phyloP scores from a whole-genome alignment of 345 rosid species.

The Balakata baccata region DNA sequence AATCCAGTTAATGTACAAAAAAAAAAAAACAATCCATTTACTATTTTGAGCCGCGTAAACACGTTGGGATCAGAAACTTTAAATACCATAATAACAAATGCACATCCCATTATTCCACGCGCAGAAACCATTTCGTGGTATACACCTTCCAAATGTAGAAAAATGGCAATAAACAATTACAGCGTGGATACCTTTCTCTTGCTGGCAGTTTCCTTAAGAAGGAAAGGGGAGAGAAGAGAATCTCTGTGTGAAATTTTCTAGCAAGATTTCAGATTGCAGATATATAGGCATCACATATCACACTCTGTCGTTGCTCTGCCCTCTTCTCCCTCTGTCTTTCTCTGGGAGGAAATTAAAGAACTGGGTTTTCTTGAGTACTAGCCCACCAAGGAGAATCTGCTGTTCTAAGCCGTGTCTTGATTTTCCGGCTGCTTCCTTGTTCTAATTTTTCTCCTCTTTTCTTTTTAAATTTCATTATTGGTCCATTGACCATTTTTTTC shows the following conservation, averaged over 20 bases:
- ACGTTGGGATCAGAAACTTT: slow-evolving; percentile 15
- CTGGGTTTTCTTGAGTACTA: not conserved
- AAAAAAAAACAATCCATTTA: no score
- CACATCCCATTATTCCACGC: slow-evolving; percentile 12
- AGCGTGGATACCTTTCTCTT: not conserved
- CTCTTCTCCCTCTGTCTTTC: slow-evolving; percentile 5
- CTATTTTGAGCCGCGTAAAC: slow-evolving; percentile 11
- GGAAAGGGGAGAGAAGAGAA: not conserved
- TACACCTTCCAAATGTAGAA: not conserved
- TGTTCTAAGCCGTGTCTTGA: not conserved
- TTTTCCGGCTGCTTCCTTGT: not conserved
- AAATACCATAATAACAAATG: not conserved
- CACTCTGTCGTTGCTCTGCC: not conserved
- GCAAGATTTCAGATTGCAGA: not conserved
- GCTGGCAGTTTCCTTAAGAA: no score
- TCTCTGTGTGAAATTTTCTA: not conserved
- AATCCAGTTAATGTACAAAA: not conserved
- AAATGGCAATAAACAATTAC: not conserved
- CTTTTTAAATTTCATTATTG: not conserved
- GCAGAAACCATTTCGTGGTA: slow-evolving; percentile 10
- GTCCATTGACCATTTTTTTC: not conserved
- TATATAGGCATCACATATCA: not conserved
- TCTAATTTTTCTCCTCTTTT: not conserved
- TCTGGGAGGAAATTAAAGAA: not conserved
- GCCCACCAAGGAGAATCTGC: not conserved